A percentile compares a stretch with the other conserved stretches of the same genome.
These are phyloP conservation scores for Coniochaeta sp. DNA, from an alignment of 2,329 filamentous ascomycete species.

Conservation along the genomic window DNA sequence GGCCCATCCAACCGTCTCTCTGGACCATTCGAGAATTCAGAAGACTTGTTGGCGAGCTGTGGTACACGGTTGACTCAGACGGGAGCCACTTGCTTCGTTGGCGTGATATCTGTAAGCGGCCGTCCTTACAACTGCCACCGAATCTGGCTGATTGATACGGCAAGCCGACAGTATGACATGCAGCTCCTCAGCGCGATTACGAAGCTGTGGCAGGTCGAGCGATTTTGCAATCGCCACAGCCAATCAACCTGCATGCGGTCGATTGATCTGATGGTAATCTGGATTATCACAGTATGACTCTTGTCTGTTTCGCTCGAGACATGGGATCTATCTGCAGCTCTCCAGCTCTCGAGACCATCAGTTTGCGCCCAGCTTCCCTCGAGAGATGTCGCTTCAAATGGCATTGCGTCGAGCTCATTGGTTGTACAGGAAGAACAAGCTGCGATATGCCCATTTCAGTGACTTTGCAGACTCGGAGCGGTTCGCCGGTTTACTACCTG, in stretches of 20 bases:
- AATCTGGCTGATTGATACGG: constrained; percentile 10
- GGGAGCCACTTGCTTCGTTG: not conserved
- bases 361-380: not conserved
- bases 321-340: not conserved
- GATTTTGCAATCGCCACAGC: constrained; percentile 4
- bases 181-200: constrained; percentile 15
- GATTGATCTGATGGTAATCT: not conserved
- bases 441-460: not conserved
- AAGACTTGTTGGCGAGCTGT: not conserved
- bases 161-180: constrained; percentile 14
- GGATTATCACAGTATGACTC: constrained; percentile 3
- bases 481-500: not conserved
- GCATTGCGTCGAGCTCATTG: constrained; percentile 13
- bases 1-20: constrained; percentile 7
- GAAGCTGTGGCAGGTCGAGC: constrained; percentile 8
- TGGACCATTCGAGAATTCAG: constrained; percentile 2
- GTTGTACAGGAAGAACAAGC: not conserved
- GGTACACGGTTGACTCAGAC: constrained; percentile 10
- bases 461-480: not conserved
- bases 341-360: not conserved
- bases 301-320: constrained; percentile 8
- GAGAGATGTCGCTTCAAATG: not conserved
- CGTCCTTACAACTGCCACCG: constrained; percentile 4
- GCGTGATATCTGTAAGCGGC: constrained; percentile 2
- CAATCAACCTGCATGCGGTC: constrained; percentile 11